Base-by-base conservation (phyloP, 306 rosid species). In the Purshia tridentata region DNA sequence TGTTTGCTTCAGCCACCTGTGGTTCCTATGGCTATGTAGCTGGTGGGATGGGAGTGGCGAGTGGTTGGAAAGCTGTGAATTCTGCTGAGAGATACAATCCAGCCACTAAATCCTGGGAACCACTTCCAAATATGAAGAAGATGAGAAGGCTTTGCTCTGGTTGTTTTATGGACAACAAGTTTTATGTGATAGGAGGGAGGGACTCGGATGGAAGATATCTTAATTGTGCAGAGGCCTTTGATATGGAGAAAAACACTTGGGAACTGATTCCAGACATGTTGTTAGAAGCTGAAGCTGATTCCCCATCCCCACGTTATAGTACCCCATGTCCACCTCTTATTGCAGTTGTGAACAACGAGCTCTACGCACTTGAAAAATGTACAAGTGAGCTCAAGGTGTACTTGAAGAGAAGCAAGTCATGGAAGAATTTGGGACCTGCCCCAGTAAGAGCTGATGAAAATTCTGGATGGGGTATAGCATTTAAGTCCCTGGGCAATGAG, bases 391-490 rank as follows among this genome's bases (percentile, higher is more conserved):
- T 92, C 37, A 92, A 88, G 81, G 79, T 90, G 10, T 90, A 85
- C 55, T 4, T 82, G 44, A 90, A 90, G 75, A 56, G 49, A 19
- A 81, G 62, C 45, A 88, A 86, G 46, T 39, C 83, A 37, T 92
- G 98, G 98, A 85, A 80, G 81, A 85, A 67, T 46, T 58, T 90
- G 46, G 98, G 98, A 8, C 67, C 67, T 9, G 98, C 58, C 39
- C 96, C 98, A 9, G 94, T 92, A 44, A 75, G 83, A 49, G 96
- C 92, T 53, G 91, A 87, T 72, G 80, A 67, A 15, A 78, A 69
- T 37, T 20, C 86, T 10, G 98, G 98, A 39, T 90, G 96, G 96
- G 98, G 98, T 40, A 86, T 92, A 9, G 98, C 94, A 2, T 92
- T 92, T 46, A 92, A 92, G 61, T 88, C 94, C 1, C 85, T 92